Base-by-base conservation (phyloP, 2,329 filamentous ascomycete species). In the Sphaerulina vaccinii region DNA sequence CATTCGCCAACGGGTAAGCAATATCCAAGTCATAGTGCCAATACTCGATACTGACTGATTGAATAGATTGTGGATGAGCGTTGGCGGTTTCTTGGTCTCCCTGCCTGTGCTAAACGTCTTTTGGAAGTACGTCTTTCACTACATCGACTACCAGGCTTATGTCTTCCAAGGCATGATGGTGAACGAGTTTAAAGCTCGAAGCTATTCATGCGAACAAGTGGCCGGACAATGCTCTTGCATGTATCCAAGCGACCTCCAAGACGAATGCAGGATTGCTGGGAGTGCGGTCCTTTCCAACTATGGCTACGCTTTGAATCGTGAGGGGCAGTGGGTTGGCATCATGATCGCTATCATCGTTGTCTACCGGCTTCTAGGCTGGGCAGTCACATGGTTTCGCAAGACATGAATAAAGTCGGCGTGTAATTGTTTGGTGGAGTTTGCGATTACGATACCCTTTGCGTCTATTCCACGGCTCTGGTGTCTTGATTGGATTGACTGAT, bases 131-230 rank as follows among this genome's bases (percentile, higher is more conserved):
- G 87, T 87, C 5, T 93, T 93, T 62, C 86, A 91, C 66, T 95
- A 91, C 69, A 91, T 91, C 65, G 87, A 95, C 67, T 95, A 95
- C 65, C 88, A 92, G 71, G 75, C 78, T 36, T 95, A 91, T 62
- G 89, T 95, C 3, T 95, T 95, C 67, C 83, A 92, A 65, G 89
- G 88, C 11, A 93, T 95, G 89, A 93, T 95, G 88, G 84, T 92
- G 47, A 95, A 93, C 64, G 88, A 95, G 72, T 93, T 95, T 67
- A 73, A 74, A 1, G 59, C 78, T 11, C 75, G 87, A 6, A 76
- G 72, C 2, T 95, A 88, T 65, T 64, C 70, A 3, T 91, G 88
- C 47, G 54, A 51, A 21, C 19, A 18, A 5, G 16, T 40, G 11
- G 51, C 43, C 10, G 54, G 54, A 6, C 70, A 68, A 0, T 89